A percentile compares a stretch with the other conserved stretches of the same genome.
Conservation (phyloP, 352 stramenopile species). For the Globisporangium carolinianum region DNA sequence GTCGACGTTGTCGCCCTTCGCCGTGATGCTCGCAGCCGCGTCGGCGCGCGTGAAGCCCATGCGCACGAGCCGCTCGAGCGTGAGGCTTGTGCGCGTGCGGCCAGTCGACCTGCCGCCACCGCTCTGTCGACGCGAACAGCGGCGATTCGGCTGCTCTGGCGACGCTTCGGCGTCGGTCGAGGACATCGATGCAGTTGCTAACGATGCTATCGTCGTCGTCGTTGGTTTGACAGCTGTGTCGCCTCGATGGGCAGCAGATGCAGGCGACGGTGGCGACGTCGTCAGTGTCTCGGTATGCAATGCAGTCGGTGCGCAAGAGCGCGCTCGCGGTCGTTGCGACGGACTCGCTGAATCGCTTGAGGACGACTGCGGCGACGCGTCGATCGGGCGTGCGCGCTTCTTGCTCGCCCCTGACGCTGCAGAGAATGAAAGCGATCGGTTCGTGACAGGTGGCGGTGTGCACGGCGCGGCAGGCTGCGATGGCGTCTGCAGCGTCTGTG, state of each 20-base stretch:
- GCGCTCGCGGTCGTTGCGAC: neutral
- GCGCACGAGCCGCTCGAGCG: conserved; percentile 37
- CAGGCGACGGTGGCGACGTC: too few species aligned
- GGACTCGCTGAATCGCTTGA: neutral
- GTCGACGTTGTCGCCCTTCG: conserved; percentile 50
- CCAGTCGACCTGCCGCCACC: neutral
- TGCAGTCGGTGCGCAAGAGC: conserved; percentile 3
- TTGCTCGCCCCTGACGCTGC: conserved; percentile 10
- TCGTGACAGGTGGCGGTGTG: neutral
- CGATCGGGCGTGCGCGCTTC: conserved; percentile 21
- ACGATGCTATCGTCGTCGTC: neutral
- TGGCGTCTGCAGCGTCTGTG: too few species aligned
- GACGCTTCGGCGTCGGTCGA: neutral
- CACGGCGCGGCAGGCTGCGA: neutral
- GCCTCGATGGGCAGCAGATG: too few species aligned
- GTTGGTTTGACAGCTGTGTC: too few species aligned
- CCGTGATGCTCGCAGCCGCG: conserved; percentile 47
- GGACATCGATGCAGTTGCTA: neutral
- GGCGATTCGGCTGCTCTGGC: conserved; percentile 8
- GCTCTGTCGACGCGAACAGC: conserved; percentile 7
- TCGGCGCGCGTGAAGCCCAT: conserved; percentile 69
- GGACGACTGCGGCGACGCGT: conserved; percentile 7
- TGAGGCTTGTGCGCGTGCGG: conserved; percentile 43
- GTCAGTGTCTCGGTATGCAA: neutral
- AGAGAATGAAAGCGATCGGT: neutral